These are phyloP conservation scores for Vaccinium darrowii DNA, from an alignment of 148 eudicot genomes.

Conservation along the genomic window DNA sequence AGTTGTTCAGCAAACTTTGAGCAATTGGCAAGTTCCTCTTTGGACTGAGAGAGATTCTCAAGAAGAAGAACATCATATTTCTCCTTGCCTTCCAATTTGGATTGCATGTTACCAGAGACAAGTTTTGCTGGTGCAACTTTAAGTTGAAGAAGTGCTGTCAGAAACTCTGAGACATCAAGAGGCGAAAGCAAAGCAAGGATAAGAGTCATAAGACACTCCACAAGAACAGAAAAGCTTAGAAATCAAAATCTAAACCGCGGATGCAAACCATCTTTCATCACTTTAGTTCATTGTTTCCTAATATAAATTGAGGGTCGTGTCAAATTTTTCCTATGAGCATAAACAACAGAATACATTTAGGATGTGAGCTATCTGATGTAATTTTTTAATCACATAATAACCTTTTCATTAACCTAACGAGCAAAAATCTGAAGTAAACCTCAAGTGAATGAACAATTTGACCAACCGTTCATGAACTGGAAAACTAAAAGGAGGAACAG, in stretches of 20 bases:
- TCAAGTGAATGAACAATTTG: not conserved
- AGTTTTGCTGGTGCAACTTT: conserved; percentile 46
- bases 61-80: conserved; percentile 48
- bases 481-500: not conserved
- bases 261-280: not conserved
- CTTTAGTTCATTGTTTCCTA: not conserved
- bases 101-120: conserved; percentile 22
- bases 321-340: not conserved
- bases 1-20: conserved; percentile 53
- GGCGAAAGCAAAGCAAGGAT: conserved; percentile 6
- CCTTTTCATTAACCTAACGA: not conserved
- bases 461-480: conserved; percentile 5
- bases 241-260: not conserved
- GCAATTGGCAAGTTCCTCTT: conserved; percentile 66
- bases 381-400: not conserved
- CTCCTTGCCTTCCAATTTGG: conserved; percentile 23
- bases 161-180: conserved; percentile 43
- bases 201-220: not conserved
- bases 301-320: not conserved
- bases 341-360: not conserved
- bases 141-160: conserved; percentile 59
- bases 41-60: conserved; percentile 53
- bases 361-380: not conserved
- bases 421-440: not conserved
- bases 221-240: not conserved